These are phyloP conservation scores for Schwanniomyces vanrijiae DNA, from an alignment of 805 yeast genomes.

Conservation along the genomic window DNA sequence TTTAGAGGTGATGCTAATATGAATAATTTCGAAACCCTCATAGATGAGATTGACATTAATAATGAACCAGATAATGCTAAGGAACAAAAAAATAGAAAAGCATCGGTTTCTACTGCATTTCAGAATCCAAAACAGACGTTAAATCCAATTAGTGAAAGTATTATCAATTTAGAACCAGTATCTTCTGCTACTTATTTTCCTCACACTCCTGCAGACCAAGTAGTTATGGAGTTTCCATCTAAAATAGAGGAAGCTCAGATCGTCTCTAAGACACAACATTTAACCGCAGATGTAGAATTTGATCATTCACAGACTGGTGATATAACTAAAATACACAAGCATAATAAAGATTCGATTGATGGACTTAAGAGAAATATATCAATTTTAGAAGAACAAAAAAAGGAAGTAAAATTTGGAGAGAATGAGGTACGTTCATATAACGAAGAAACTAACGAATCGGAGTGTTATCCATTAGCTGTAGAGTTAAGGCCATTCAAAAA, in stretches of 20 bases:
- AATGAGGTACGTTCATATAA: slow-evolving; percentile 2
- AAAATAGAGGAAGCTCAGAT: slow-evolving; percentile 9
- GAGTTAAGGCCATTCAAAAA: slow-evolving; percentile 89
- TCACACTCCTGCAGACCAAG: slow-evolving; percentile 44
- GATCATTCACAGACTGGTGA: slow-evolving; percentile 35
- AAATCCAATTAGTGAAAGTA: slow-evolving; percentile 6
- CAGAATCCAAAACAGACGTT: not conserved
- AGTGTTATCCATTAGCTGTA: slow-evolving; percentile 70
- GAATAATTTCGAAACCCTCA: slow-evolving; percentile 6
- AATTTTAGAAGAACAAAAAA: not conserved
- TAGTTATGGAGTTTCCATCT: not conserved
- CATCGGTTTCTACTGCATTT: slow-evolving; percentile 6
- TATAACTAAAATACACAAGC: slow-evolving; percentile 21
- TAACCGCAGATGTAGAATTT: slow-evolving; percentile 51
- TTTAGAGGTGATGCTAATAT: slow-evolving; percentile 36
- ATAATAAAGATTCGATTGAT: not conserved
- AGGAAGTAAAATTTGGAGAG: slow-evolving; percentile 8
- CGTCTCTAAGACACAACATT: slow-evolving; percentile 35
- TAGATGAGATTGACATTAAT: slow-evolving; percentile 6
- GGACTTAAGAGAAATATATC: not conserved
- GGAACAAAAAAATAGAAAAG: slow-evolving; percentile 2
- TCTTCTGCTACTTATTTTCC: slow-evolving; percentile 74
- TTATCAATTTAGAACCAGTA: slow-evolving; percentile 50
- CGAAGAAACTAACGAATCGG: slow-evolving; percentile 9
- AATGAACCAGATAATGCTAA: slow-evolving; percentile 12